Percentiles rank a stretch among this genome's conserved stretches.
These are phyloP conservation scores for Cryomyces minteri DNA, from an alignment of 495 filamentous ascomycete species.

Conservation along the genomic window DNA sequence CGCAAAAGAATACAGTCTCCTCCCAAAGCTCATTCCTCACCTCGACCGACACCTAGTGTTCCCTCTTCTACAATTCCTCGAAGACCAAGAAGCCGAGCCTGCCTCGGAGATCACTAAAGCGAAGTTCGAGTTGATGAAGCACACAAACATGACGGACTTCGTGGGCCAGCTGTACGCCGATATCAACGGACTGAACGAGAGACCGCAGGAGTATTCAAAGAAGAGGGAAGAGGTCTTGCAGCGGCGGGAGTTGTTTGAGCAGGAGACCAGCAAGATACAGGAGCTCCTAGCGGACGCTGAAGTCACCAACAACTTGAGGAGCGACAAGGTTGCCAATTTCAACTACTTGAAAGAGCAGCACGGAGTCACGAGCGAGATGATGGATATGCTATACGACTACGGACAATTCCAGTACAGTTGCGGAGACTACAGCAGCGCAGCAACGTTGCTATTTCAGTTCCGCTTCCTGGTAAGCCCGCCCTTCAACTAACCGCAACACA, in stretches of 20 bases:
- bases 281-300: conserved; percentile 70
- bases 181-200: conserved; percentile 57
- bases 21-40: conserved; percentile 75
- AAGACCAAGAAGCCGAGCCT: conserved; percentile 35
- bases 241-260: conserved; percentile 58
- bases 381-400: conserved; percentile 82
- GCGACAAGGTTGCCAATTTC: conserved; percentile 95
- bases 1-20: conserved; percentile 54
- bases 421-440: conserved; percentile 74
- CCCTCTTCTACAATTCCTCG: conserved; percentile 72
- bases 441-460: conserved; percentile 86
- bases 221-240: conserved; percentile 78
- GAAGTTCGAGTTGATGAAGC: conserved; percentile 82
- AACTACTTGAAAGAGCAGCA: conserved; percentile 89
- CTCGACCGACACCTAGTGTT: conserved; percentile 94
- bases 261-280: conserved; percentile 70
- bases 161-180: conserved; percentile 76
- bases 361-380: conserved; percentile 82
- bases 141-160: conserved; percentile 97
- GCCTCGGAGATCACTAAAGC: conserved; percentile 54
- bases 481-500: neutral
- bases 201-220: conserved; percentile 68
- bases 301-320: conserved; percentile 70
- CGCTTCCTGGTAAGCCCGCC: conserved; percentile 45
- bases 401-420: conserved; percentile 94